Evolutionary conservation across 1,284 basidiomycete species (phyloP).

Genomic region (Heliocybe sulcata): DNA sequence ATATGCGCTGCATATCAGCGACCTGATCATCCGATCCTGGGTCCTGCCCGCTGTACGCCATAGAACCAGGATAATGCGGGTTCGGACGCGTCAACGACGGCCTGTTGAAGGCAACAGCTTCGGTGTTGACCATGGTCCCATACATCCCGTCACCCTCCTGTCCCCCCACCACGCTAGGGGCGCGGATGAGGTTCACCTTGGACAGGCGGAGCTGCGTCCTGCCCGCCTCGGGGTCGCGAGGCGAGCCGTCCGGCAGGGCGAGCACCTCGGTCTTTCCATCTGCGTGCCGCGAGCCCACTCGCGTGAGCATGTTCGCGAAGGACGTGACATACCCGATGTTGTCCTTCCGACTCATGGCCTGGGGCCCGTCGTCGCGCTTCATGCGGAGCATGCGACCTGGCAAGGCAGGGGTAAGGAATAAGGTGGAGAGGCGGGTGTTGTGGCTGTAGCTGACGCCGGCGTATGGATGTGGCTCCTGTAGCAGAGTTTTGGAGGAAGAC

Average conservation of each 20-base stretch:
- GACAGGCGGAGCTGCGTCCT: conserved; percentile 21
- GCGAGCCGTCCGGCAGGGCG: background rate
- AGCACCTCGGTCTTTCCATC: background rate
- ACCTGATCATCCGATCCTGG: background rate
- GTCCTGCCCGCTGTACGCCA: background rate
- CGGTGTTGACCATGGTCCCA: conserved; percentile 5
- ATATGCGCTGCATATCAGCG: background rate
- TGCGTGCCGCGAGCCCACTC: conserved; percentile 6
- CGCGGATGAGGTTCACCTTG: conserved; percentile 13
- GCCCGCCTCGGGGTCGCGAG: conserved; percentile 8
- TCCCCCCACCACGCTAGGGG: conserved; percentile 23
- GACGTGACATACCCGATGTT: conserved; percentile 11
- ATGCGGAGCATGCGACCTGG: conserved; percentile 50
- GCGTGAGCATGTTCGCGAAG: conserved; percentile 22
- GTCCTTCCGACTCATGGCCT: background rate
- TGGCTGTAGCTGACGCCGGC: conserved; percentile 57
- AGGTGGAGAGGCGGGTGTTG: conserved; percentile 43
- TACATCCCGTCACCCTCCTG: background rate
- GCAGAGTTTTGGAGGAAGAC: conserved; percentile 35
- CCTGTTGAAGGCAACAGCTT: conserved; percentile 1
- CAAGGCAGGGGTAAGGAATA: conserved; percentile 40
- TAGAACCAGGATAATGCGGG: conserved; percentile 6
- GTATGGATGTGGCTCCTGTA: conserved; percentile 54
- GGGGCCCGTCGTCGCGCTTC: background rate
- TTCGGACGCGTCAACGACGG: conserved; percentile 5